Evolutionary conservation across 2,329 filamentous ascomycete genomes (phyloP), one percentile per base, ranked within the genome.

Genomic region (Arthrinium phaeospermum): DNA sequence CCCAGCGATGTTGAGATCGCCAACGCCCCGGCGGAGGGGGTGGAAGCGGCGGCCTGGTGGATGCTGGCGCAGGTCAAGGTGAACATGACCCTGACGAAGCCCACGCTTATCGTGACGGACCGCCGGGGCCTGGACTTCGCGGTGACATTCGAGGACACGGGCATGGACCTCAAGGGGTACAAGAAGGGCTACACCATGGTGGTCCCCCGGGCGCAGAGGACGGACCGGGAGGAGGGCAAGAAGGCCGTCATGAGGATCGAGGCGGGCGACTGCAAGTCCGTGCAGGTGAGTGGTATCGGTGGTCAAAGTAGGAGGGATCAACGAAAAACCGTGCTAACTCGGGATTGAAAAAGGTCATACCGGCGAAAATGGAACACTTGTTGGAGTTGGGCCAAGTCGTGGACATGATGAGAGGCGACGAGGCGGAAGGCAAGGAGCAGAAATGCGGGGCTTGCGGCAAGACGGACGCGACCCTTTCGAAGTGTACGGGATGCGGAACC

Each of bases 71-170:
- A 80, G 72, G 76, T 81, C 73, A 79, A 79, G 51, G 78, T 80
- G 73, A 78, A 80, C 76, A 81, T 81, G 79, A 81, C 86, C 53
- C 85, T 88, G 75, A 87, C 82, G 27, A 84, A 86, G 74, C 86
- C 86, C 7, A 88, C 86, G 4, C 81, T 87, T 1, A 83, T 87
- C 70, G 81, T 82, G 24, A 78, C 79, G 46, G 86, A 88, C 80
- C 78, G 81, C 47, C 74, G 76, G 53, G 79, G 80, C 53, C 75
- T 77, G 27, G 79, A 83, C 46, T 87, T 87, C 74, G 86, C 86
- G 3, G 80, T 87, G 10, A 82, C 84, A 0, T 88, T 86, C 71
- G 84, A 85, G 72, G 84, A 84, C 45, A 74, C 78, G 34, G 81
- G 75, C 13, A 78, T 81, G 49, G 81, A 80, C 73, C 77, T 81